Evolutionary conservation across 495 filamentous ascomycete species (phyloP).

Genomic region (Podospora pseudoanserina): DNA sequence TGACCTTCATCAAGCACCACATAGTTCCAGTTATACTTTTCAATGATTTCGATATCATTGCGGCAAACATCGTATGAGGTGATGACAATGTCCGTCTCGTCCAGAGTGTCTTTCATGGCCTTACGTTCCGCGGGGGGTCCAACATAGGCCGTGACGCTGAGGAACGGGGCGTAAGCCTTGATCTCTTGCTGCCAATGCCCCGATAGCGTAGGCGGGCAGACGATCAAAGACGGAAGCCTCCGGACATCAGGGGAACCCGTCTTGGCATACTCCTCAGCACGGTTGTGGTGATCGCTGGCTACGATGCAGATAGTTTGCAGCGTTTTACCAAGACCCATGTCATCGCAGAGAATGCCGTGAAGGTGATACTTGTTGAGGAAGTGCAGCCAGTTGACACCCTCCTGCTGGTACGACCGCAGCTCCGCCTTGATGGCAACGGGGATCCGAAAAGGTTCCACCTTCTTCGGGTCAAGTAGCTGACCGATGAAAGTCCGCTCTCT

Average conservation of each 20-base stretch:
- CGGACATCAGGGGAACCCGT: conserved; percentile 72
- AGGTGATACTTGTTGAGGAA: conserved; percentile 98
- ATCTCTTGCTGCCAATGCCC: conserved; percentile 99
- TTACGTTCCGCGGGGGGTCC: conserved; percentile 78
- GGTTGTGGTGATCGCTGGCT: conserved; percentile 91
- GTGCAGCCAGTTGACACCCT: conserved; percentile 97
- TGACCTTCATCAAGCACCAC: conserved; percentile 96
- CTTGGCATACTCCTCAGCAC: conserved; percentile 81
- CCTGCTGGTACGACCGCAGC: conserved; percentile 93
- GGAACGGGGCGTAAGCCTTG: conserved; percentile 88
- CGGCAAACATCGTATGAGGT: conserved; percentile 97
- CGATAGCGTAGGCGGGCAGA: conserved; percentile 95
- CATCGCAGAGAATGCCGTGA: conserved; percentile 96
- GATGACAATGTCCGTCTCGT: conserved; percentile 82
- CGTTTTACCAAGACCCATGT: conserved; percentile 98
- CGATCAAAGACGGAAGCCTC: conserved; percentile 83
- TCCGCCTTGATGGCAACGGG: conserved; percentile 96
- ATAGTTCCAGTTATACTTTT: conserved; percentile 89
- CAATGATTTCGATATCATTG: conserved; percentile 85
- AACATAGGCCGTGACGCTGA: conserved; percentile 82
- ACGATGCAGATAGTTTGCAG: conserved; percentile 97
- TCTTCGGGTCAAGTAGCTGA: conserved; percentile 92
- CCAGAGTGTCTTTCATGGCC: conserved; percentile 61
- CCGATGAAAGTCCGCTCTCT: conserved; percentile 92
- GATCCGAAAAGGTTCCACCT: conserved; percentile 89